Percentiles rank a stretch among this genome's conserved stretches.
Conservation (phyloP, 306 rosid species). For the Medicago lupulina region DNA sequence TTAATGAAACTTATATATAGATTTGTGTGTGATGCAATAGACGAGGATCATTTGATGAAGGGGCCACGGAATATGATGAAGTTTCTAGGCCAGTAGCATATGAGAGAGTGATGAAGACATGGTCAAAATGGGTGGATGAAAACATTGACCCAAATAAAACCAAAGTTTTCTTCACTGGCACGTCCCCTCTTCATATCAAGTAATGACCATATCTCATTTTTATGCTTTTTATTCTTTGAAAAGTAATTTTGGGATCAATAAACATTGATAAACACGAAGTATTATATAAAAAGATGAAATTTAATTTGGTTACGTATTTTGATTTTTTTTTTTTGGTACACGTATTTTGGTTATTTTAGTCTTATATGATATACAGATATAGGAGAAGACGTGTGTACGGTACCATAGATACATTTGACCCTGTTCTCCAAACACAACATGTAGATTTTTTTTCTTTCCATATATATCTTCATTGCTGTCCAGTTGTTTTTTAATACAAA, state of each 20-base stretch:
- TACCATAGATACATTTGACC: neutral
- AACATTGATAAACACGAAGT: neutral
- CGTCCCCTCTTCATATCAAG: conserved; percentile 99
- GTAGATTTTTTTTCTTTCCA: no score
- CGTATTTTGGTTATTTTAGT: neutral
- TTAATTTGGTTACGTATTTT: neutral
- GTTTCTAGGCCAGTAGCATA: conserved; percentile 72
- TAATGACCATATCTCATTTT: conserved; percentile 41
- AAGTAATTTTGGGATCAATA: neutral
- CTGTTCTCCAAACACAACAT: no score
- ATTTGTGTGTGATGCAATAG: conserved; percentile 47
- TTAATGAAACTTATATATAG: conserved; percentile 30
- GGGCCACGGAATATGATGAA: conserved; percentile 84
- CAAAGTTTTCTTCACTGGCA: conserved; percentile 81
- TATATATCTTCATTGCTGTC: no score
- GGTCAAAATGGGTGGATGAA: conserved; percentile 87
- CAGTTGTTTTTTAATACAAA: no score
- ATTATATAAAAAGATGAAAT: conserved; percentile 8
- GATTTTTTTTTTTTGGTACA: no score
- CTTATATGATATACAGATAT: no score
- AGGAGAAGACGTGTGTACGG: neutral
- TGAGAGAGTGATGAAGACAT: conserved; percentile 71
- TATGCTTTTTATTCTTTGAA: neutral
- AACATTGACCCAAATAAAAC: conserved; percentile 80
- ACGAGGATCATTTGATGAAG: conserved; percentile 91